phyloP scores from a whole-genome alignment of 75 land plant species.

The Adiantum capillusveneris region DNA sequence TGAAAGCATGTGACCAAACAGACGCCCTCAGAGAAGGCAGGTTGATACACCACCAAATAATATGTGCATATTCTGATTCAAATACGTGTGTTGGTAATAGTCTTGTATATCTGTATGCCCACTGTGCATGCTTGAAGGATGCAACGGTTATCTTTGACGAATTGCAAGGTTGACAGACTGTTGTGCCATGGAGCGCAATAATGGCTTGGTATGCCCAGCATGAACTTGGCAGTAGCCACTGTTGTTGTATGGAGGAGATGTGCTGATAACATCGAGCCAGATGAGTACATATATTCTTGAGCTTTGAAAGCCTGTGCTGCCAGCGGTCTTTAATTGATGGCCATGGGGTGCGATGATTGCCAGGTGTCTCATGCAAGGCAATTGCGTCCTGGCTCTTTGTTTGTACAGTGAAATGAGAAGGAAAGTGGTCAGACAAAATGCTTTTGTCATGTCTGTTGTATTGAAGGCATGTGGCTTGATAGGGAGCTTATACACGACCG shows the following conservation, averaged over 20 bases:
- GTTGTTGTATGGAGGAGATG: constrained; percentile 12
- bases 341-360: constrained; percentile 18
- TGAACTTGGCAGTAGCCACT: constrained; percentile 7
- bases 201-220: constrained; percentile 13
- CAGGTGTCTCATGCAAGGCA: constrained; percentile 5
- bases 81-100: constrained; percentile 9
- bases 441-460: constrained; percentile 17
- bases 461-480: constrained; percentile 20
- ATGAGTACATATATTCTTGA: constrained; percentile 16
- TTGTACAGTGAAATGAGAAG: constrained; percentile 11
- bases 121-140: constrained; percentile 16
- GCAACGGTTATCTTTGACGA: constrained; percentile 24
- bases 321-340: constrained; percentile 8
- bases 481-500: constrained; percentile 22
- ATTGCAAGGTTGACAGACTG: constrained; percentile 15
- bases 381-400: neutral
- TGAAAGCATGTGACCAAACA: neutral
- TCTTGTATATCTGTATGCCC: constrained; percentile 18
- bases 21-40: constrained; percentile 1
- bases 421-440: constrained; percentile 12
- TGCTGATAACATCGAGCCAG: constrained; percentile 16
- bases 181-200: constrained; percentile 23
- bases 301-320: constrained; percentile 17
- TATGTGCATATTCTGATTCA: constrained; percentile 1
- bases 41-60: constrained; percentile 5